Evolutionary conservation across 1,139 yeast genomes (phyloP), one percentile per base, ranked within the genome.

Genomic region (Hemisphaericaspora subhashii): DNA sequence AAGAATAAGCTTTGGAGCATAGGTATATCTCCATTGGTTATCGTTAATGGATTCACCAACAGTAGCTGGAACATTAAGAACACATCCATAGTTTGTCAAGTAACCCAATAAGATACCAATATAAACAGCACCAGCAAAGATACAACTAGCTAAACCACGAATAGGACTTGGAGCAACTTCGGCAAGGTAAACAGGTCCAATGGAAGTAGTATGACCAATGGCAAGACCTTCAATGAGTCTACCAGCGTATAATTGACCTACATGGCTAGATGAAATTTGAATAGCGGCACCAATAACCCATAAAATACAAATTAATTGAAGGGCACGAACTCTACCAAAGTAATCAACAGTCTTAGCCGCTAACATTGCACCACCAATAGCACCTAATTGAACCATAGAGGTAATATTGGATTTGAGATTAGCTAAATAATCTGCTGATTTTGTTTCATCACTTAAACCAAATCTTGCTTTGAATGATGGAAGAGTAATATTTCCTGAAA

Each of bases 321-420:
- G 57, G 5, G 82, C 65, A 46, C 79, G 60, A 36, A 77, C 65
- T 46, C 86, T 65, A 5, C 86, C 86, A 26, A 80, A 56, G 33
- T 60, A 64, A 53, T 81, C 86, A 29, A 72, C 77, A 3, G 76
- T 53, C 44, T 46, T 46, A 40, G 45, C 38, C 3, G 83, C 80
- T 25, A 78, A 42, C 10, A 79, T 40, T 15, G 79, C 66, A 17
- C 86, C 86, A 29, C 74, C 82, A 42, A 79, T 72, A 20, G 80
- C 71, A 3, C 85, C 85, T 33, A 80, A 56, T 51, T 77, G 82
- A 4, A 79, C 85, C 83, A 80, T 79, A 6, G 83, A 66, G 2
- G 79, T 73, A 48, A 79, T 77, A 51, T 77, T 79, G 7, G 83
- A 77, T 45, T 68, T 72, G 46, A 71, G 53, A 43, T 73, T 64